phyloP scores from a whole-genome alignment of 352 stramenopile species.

The Phytophthora sp. region DNA sequence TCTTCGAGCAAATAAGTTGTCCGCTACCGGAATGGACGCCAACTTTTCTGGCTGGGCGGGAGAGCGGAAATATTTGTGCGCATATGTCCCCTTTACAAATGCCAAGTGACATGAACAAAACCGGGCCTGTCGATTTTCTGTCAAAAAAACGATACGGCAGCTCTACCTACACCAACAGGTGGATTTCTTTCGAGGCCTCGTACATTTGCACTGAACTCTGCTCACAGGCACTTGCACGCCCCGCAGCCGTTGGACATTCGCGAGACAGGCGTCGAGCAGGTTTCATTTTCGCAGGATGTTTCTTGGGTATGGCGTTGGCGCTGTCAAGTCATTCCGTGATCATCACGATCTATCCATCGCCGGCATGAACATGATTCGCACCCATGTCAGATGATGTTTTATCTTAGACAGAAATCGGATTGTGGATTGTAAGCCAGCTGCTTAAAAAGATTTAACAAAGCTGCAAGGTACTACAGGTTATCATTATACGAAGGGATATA shows the following conservation, averaged over 20 bases:
- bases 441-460: too few species aligned
- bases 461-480: neutral
- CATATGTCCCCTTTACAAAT: constrained; percentile 22
- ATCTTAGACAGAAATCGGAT: neutral
- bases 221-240: neutral
- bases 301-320: too few species aligned
- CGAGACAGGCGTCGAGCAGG: too few species aligned
- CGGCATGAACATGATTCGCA: constrained; percentile 27
- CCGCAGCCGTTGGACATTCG: too few species aligned
- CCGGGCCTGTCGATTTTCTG: neutral
- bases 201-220: constrained; percentile 12
- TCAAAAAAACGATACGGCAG: neutral
- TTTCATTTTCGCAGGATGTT: neutral
- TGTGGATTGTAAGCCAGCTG: too few species aligned
- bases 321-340: neutral
- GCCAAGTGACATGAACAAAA: constrained; percentile 18
- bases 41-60: neutral
- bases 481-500: constrained; percentile 5
- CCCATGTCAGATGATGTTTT: too few species aligned
- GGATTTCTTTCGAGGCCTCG: constrained; percentile 24
- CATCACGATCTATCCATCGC: neutral
- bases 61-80: constrained; percentile 27
- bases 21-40: neutral
- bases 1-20: too few species aligned
- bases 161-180: too few species aligned